Evolutionary conservation across 1,139 yeast species (phyloP).

Genomic region (Meyerozyma elateridarum): DNA sequence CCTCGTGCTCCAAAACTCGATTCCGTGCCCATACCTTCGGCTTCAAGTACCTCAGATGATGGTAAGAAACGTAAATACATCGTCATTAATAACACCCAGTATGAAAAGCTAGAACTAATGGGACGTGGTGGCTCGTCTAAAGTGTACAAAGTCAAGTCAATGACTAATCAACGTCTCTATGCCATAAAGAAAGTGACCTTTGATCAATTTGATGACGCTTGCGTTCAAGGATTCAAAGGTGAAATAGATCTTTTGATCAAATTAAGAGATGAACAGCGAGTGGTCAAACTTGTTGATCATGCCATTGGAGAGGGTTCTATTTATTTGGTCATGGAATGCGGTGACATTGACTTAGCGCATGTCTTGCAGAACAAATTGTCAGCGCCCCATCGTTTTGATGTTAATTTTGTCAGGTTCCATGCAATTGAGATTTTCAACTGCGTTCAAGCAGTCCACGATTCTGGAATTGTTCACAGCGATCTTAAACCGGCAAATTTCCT

Average conservation of each 20-base stretch:
- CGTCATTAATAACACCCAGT: constrained; percentile 52
- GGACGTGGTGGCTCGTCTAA: constrained; percentile 95
- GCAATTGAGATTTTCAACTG: constrained; percentile 78
- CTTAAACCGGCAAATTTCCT: constrained; percentile 93
- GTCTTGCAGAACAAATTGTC: constrained; percentile 59
- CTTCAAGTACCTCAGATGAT: constrained; percentile 10
- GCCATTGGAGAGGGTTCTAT: constrained; percentile 63
- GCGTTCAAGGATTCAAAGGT: constrained; percentile 78
- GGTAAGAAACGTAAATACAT: constrained; percentile 27
- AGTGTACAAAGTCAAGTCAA: constrained; percentile 73
- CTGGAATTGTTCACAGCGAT: constrained; percentile 91
- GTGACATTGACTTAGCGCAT: constrained; percentile 86
- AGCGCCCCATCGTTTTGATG: constrained; percentile 50
- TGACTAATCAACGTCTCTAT: constrained; percentile 48
- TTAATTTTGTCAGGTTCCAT: constrained; percentile 77
- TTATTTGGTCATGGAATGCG: constrained; percentile 88
- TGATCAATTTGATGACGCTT: constrained; percentile 73
- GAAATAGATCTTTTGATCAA: constrained; percentile 74
- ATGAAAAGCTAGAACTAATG: constrained; percentile 70
- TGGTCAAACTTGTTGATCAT: constrained; percentile 73
- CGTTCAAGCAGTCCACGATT: constrained; percentile 80
- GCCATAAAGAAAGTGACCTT: constrained; percentile 83
- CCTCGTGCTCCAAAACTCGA: constrained; percentile 8
- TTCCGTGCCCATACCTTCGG: constrained; percentile 5
- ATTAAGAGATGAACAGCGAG: constrained; percentile 61